Base-by-base conservation (phyloP, 768 basidiomycete genomes). In the Lactarius vividus region DNA sequence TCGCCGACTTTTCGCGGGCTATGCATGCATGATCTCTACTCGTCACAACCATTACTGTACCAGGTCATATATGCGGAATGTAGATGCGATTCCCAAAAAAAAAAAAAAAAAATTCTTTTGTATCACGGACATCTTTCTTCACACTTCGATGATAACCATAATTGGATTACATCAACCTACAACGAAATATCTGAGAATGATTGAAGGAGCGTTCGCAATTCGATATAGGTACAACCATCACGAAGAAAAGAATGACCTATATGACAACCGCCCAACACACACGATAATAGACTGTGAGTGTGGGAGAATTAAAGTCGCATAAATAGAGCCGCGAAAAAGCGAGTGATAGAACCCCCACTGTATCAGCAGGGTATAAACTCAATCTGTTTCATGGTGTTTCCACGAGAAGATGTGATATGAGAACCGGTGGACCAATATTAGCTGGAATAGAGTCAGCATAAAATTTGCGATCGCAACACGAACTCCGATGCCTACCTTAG, bases 101-200 rank as follows among this genome's bases (percentile, higher is more conserved):
- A 39, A 39, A 39, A 39, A 39, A 15, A 15, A 35, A 5, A 35
- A n/a, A n/a, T n/a, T n/a, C n/a, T 6, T 39, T 16, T 4, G 37
- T 39, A 13, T 15, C n/a, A 10, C 44, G 5, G 44, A 46, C 42
- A 44, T 39, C 18, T 46, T 10, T 49, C 46, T 49, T 23, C 44
- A 46, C 44, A 49, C 4, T 26, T 52, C 49, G 26, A 52, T 15
- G 5, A 52, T 52, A 26, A 13, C 23, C 49, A 13, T 18, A 18
- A 31, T 13, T 56, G 29, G 20, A 56, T 33, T 56, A 56, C 55
- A 56, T 9, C 55, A 56, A n/a, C 55, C 6, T 56, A 56, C 55
- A 56, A 56, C 20, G 55, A 23, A 23, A 53, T 4, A 23, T 6
- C 10, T n/a, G 29, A 4, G 9, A 55, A 55, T 33, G 8, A 55